Percentiles rank a stretch among this genome's conserved stretches.
Evolutionary conservation across 441 rosid species (phyloP).

Genomic region (Populus trichocarpa): DNA sequence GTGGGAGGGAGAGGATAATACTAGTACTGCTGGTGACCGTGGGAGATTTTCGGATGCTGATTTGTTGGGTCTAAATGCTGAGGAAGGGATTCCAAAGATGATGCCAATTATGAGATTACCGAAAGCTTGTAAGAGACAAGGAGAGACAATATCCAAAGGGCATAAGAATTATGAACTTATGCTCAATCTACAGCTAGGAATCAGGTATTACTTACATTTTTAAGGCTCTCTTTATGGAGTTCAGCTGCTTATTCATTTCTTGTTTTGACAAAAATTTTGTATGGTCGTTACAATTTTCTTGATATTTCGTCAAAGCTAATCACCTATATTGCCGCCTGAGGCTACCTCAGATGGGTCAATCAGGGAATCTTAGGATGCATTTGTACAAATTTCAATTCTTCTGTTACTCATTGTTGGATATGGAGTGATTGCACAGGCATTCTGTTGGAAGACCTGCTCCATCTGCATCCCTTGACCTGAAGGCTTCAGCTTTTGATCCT

Average conservation of each 20-base stretch:
- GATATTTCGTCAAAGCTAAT: neutral
- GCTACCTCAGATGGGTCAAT: neutral
- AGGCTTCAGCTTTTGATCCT: conserved; percentile 90
- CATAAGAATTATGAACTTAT: conserved; percentile 94
- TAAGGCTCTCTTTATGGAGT: neutral
- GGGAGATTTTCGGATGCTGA: conserved; percentile 39
- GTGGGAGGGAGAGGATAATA: conserved; percentile 40
- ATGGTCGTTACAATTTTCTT: neutral
- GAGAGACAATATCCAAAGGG: conserved; percentile 79
- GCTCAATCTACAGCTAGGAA: conserved; percentile 95
- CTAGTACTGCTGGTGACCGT: conserved; percentile 9
- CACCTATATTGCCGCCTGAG: neutral
- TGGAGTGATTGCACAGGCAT: conserved; percentile 47
- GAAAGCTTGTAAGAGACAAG: conserved; percentile 57
- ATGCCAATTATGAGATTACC: conserved; percentile 40
- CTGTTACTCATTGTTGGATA: neutral
- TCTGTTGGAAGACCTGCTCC: conserved; percentile 94
- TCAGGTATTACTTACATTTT: conserved; percentile 49
- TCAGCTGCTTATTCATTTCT: neutral
- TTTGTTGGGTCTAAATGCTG: conserved; percentile 21
- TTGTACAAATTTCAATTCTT: neutral
- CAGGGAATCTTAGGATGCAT: neutral
- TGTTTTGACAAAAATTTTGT: neutral
- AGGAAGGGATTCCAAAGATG: conserved; percentile 25
- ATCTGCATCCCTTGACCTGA: conserved; percentile 71